Base-by-base conservation (phyloP, 2,329 filamentous ascomycete species). In the Fusarium newnesense region DNA sequence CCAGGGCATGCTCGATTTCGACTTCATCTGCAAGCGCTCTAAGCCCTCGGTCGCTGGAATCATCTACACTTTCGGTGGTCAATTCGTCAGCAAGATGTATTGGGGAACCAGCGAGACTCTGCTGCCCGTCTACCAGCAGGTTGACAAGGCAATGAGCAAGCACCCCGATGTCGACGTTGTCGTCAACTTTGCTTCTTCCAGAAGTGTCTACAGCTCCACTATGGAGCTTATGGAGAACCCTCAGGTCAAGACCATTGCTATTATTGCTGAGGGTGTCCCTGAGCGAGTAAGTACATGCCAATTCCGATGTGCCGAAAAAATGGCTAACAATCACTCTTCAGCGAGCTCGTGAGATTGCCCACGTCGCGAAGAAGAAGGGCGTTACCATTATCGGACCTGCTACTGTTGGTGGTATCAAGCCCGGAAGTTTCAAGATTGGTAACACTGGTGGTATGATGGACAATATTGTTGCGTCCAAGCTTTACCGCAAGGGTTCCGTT, bases 21-120 rank as follows among this genome's bases (percentile, higher is more conserved):
- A 99, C 89, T 99, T 98, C 90, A 99, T 99, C 87, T 99, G 96
- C 95, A 98, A 98, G 92, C 94, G 96, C 81, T 90, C 92, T 83
- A 97, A 94, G 69, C 96, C 96, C 75, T 99, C 96, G 67, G 96
- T 99, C 67, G 96, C 96, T 77, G 96, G 95, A 83, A 98, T 99
- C 87, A 98, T 99, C 90, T 99, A 99, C 90, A 98, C 96, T 79
- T 99, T 99, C 82, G 96, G 96, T 84, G 96, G 96, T 78, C 96
- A 99, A 87, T 99, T 99, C 91, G 96, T 99, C 83, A 98, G 95
- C 92, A 99, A 99, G 92, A 98, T 99, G 96, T 99, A 99, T 93
- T 99, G 96, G 96, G 96, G 96, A 82, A 99, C 96, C 82, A 98
- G 95, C 87, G 96, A 99, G 90, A 99, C 96, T 73, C 92, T 99